These are phyloP conservation scores for Naegleria gruberi DNA, from an alignment of 208 protist genomes.

Conservation along the genomic window DNA sequence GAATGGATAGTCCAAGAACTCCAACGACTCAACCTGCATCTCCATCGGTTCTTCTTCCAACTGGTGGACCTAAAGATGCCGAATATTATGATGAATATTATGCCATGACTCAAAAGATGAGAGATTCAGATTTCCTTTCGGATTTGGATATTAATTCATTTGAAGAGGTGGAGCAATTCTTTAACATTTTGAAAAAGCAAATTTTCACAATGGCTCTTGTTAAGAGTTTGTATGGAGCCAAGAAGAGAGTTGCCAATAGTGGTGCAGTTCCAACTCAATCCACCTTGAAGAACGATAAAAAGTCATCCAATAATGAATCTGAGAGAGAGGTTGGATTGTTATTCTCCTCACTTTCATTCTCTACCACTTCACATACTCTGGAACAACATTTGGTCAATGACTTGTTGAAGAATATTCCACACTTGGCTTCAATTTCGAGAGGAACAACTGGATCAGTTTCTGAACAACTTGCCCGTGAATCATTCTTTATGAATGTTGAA, in stretches of 20 bases:
- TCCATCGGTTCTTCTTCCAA: not conserved
- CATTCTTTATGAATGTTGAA: not conserved
- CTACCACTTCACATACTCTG: not conserved
- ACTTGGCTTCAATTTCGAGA: not conserved
- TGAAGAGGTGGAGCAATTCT: not conserved
- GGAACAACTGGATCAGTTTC: not conserved
- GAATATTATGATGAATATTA: not conserved
- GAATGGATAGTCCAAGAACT: not conserved
- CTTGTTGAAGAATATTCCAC: not conserved
- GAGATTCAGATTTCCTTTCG: not conserved
- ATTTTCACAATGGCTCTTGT: not conserved
- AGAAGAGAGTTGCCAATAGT: not conserved
- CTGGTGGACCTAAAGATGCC: not conserved
- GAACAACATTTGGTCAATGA: not conserved
- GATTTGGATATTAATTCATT: not conserved
- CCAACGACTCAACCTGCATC: not conserved
- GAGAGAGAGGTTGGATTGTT: not conserved
- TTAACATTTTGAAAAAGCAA: not conserved
- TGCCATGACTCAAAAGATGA: not conserved
- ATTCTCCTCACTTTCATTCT: not conserved
- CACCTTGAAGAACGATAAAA: not conserved
- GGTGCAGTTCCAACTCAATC: not conserved
- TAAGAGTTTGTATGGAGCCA: not conserved
- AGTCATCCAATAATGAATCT: not conserved
- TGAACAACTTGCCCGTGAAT: not conserved